Base-by-base conservation (phyloP, 768 basidiomycete genomes). In the Boletus fagicola region DNA sequence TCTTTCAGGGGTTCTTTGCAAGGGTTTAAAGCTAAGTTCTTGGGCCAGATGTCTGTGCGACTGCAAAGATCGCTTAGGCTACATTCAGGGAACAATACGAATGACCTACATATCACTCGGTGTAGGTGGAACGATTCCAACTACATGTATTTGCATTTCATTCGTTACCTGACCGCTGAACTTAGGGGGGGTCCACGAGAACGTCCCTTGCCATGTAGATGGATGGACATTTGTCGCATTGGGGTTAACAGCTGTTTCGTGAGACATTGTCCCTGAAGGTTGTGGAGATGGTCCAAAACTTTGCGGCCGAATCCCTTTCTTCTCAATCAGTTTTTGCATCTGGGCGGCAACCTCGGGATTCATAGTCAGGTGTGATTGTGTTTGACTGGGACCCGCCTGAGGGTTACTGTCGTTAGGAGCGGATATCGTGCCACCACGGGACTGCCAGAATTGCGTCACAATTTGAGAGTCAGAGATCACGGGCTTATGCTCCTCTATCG, bases 41-140 rank as follows among this genome's bases (percentile, higher is more conserved):
- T 53, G 1, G 87, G 86, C 86, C 85, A 88, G 0, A 75, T 79
- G 2, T 81, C 75, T 8, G 76, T 59, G 45, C 70, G 80, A 52
- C 87, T 88, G 62, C 33, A 40, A 57, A 38, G 4, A 54, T n/a
- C 22, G 30, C 20, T 61, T 43, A 61, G 55, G 13, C 5, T 20
- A 58, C 18, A 26, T 36, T 54, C 15, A 31, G 40, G 12, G 33
- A 43, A 48, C 22, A n/a, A 24, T 24, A n/a, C 7, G 15, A 40
- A 49, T 12, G 31, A 72, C 80, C 33, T 63, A 79, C 79, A 75
- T 67, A 31, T 74, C 65, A 12, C 49, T 54, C 16, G 62, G 59
- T 56, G 63, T 72, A 11, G 62, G 66, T 16, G 70, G 53, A 12
- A 62, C 18, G 0, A 54, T 5, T 30, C 63, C 69, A 22, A 74